phyloP scores from a whole-genome alignment of 768 basidiomycete species.

The Tricholomella constricta region DNA sequence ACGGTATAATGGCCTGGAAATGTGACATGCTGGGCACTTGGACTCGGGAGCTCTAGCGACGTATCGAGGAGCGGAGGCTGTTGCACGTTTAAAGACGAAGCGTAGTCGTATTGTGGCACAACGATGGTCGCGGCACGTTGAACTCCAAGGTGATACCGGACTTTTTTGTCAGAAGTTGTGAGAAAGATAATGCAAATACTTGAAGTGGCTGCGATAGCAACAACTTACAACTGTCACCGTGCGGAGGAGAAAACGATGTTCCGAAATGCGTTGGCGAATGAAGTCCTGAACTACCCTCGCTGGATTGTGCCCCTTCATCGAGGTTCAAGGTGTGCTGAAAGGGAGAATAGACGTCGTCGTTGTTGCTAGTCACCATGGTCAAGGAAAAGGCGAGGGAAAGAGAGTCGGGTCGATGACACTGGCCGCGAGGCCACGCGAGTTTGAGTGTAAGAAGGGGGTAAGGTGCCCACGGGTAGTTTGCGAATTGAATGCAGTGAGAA shows the following conservation, averaged over 20 bases:
- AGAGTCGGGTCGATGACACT: conserved; percentile 24
- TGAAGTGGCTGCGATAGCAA: conserved; percentile 53
- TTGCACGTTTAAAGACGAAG: conserved; percentile 42
- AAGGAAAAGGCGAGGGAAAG: conserved; percentile 31
- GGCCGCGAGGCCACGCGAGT: conserved; percentile 49
- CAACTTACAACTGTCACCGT: conserved; percentile 56
- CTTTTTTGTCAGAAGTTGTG: conserved; percentile 57
- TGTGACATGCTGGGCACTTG: conserved; percentile 40
- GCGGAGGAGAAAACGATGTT: conserved; percentile 44
- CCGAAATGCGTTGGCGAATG: conserved; percentile 67
- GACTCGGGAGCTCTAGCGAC: conserved; percentile 44
- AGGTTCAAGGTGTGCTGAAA: conserved; percentile 52
- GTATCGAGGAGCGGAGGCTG: conserved; percentile 53
- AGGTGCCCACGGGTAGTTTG: conserved; percentile 43
- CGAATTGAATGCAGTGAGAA: conserved; percentile 27
- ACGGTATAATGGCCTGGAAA: conserved; percentile 45
- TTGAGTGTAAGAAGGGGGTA: conserved; percentile 38
- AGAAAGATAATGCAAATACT: conserved; percentile 32
- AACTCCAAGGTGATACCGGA: conserved; percentile 61
- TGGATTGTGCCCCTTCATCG: conserved; percentile 71
- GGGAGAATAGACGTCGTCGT: conserved; percentile 58
- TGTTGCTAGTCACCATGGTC: conserved; percentile 58
- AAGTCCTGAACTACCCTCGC: conserved; percentile 75
- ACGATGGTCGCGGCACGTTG: conserved; percentile 51
- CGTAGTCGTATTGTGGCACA: conserved; percentile 54